These are phyloP conservation scores for Puya raimondii DNA, from an alignment of 176 grass and related monocot genomes.

Conservation along the genomic window DNA sequence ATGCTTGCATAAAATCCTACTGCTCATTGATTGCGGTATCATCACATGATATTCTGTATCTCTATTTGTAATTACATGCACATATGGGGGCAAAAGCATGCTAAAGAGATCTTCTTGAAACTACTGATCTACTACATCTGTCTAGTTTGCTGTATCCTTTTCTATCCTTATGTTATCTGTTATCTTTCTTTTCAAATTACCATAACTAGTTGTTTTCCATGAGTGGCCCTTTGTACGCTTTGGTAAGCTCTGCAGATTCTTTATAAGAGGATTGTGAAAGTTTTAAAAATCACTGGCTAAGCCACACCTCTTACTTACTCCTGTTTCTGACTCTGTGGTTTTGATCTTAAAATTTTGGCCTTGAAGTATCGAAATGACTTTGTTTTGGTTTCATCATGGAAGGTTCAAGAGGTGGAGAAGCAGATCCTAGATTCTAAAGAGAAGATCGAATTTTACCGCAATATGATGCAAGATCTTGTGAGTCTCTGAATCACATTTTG, in stretches of 20 bases:
- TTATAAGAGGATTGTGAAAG: background rate
- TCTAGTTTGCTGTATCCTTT: too few species aligned
- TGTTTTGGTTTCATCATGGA: constrained; percentile 18
- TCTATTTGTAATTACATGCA: background rate
- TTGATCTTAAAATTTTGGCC: background rate
- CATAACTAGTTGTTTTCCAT: background rate
- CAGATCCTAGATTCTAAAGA: constrained; percentile 88
- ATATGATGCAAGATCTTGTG: constrained; percentile 98
- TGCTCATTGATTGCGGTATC: background rate
- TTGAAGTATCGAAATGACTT: constrained; percentile 4
- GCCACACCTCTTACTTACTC: background rate
- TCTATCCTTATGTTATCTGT: too few species aligned
- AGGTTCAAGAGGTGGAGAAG: constrained; percentile 73
- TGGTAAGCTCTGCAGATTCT: background rate
- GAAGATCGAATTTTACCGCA: constrained; percentile 86
- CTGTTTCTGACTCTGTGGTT: too few species aligned
- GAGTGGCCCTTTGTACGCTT: background rate
- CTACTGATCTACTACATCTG: too few species aligned
- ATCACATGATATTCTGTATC: background rate
- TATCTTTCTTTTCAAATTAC: background rate
- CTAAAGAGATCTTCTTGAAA: background rate
- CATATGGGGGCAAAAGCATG: background rate
- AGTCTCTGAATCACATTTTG: constrained; percentile 23
- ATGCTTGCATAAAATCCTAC: background rate
- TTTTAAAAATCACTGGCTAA: background rate